These are phyloP conservation scores for Tritrichomonas musculus DNA, from an alignment of 208 protist species.

Conservation along the genomic window DNA sequence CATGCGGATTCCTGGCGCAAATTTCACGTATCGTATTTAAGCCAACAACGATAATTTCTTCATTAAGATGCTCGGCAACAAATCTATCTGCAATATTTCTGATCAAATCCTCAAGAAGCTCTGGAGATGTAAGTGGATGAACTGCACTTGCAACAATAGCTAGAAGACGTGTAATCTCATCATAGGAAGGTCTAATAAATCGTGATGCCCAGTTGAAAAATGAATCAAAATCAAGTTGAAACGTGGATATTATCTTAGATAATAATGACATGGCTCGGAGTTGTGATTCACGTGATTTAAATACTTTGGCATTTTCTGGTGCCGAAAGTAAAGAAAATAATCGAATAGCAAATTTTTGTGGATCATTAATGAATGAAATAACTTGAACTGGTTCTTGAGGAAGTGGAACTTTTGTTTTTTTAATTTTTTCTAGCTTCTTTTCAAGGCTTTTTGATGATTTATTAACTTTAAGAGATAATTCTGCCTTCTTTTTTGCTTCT, in stretches of 20 bases:
- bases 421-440: background rate
- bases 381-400: constrained; percentile 11
- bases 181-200: background rate
- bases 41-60: background rate
- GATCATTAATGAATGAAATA: background rate
- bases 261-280: background rate
- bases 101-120: background rate
- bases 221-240: background rate
- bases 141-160: background rate
- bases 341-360: background rate
- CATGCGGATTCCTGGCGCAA: background rate
- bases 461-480: background rate
- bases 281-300: constrained; percentile 11
- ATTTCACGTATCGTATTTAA: background rate
- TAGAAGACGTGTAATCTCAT: background rate
- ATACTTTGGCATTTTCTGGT: background rate
- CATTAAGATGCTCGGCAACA: background rate
- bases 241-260: background rate
- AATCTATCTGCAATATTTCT: background rate
- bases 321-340: background rate
- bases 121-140: background rate
- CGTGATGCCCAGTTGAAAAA: background rate
- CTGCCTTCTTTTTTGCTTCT: background rate
- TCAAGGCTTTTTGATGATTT: background rate
- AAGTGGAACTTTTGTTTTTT: background rate